These are phyloP conservation scores for Echinosophora koreensis DNA, from an alignment of 306 rosid genomes.

Conservation along the genomic window DNA sequence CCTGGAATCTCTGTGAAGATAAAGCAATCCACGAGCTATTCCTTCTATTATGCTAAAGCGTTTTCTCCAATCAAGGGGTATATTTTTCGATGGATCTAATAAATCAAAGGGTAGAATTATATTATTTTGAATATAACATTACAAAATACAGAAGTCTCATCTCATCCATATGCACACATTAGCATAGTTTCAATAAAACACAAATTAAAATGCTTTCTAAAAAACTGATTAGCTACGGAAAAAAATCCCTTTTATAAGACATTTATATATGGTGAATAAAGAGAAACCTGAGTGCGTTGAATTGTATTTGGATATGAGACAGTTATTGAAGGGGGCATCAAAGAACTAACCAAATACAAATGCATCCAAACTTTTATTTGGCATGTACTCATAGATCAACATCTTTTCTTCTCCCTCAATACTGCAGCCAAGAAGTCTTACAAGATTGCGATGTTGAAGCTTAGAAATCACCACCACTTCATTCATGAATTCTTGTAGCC, in stretches of 20 bases:
- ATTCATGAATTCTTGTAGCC: slow-evolving; percentile 49
- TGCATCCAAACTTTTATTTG: slow-evolving; percentile 44
- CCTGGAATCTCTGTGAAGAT: slow-evolving; percentile 39
- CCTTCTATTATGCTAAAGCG: slow-evolving; percentile 33
- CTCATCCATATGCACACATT: not conserved
- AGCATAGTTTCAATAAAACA: not conserved
- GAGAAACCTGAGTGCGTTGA: not conserved
- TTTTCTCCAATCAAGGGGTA: slow-evolving; percentile 25
- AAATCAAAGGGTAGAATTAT: not conserved
- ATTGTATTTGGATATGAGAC: not conserved
- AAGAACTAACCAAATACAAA: slow-evolving; percentile 41
- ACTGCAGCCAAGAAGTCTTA: slow-evolving; percentile 46
- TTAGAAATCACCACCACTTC: slow-evolving; percentile 41
- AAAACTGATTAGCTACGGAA: not conserved
- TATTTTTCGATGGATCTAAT: slow-evolving; percentile 5
- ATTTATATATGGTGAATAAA: not conserved
- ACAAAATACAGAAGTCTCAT: not conserved
- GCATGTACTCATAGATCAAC: slow-evolving; percentile 36
- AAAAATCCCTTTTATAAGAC: no score
- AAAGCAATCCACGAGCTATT: slow-evolving; percentile 34
- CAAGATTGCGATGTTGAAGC: slow-evolving; percentile 54
- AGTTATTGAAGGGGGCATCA: no score
- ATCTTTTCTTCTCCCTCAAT: slow-evolving; percentile 40
- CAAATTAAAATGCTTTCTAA: not conserved
- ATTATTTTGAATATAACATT: not conserved